Percentiles rank a stretch among this genome's conserved stretches.
phyloP scores from a whole-genome alignment of 352 stramenopile species.

The Phytophthora pistaciae region DNA sequence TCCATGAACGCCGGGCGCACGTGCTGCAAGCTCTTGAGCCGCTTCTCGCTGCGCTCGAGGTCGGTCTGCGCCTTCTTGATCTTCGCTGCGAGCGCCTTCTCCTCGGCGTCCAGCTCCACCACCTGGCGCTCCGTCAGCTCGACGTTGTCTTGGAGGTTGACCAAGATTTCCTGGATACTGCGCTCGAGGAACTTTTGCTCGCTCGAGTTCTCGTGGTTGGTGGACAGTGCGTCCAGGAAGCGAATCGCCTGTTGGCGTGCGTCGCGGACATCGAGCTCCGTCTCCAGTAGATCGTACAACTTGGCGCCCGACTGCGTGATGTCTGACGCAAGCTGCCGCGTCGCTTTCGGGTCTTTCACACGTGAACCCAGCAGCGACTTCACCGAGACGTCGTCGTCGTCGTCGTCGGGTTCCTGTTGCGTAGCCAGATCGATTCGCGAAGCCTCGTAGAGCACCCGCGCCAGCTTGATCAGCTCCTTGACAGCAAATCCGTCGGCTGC shows the following conservation, averaged over 20 bases:
- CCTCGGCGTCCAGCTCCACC: constrained; percentile 93
- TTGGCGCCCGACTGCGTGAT: constrained; percentile 95
- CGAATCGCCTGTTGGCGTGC: constrained; percentile 85
- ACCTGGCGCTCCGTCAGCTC: constrained; percentile 89
- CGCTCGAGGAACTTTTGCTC: constrained; percentile 93
- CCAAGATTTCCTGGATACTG: constrained; percentile 79
- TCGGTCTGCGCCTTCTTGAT: constrained; percentile 96
- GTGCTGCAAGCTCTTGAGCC: constrained; percentile 92
- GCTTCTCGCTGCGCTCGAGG: constrained; percentile 95
- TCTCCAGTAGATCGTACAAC: constrained; percentile 93
- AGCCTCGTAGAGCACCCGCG: constrained; percentile 93
- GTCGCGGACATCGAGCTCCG: constrained; percentile 91
- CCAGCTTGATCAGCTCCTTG: constrained; percentile 96
- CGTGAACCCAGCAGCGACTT: constrained; percentile 78
- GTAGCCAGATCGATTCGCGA: constrained; percentile 71
- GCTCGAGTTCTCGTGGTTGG: constrained; percentile 81
- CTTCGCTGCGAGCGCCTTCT: constrained; percentile 92
- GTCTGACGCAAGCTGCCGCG: constrained; percentile 91
- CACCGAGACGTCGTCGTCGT: constrained; percentile 77
- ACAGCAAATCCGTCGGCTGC: constrained; percentile 94
- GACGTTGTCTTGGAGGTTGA: constrained; percentile 86
- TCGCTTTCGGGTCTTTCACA: constrained; percentile 91
- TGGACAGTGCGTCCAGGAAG: constrained; percentile 93
- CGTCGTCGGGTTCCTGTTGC: constrained; percentile 66
- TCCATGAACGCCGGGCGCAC: constrained; percentile 97